Percentiles rank a stretch among this genome's conserved stretches.
These are phyloP conservation scores for Boletus eberwhitei DNA, from an alignment of 768 basidiomycete species.

Conservation along the genomic window DNA sequence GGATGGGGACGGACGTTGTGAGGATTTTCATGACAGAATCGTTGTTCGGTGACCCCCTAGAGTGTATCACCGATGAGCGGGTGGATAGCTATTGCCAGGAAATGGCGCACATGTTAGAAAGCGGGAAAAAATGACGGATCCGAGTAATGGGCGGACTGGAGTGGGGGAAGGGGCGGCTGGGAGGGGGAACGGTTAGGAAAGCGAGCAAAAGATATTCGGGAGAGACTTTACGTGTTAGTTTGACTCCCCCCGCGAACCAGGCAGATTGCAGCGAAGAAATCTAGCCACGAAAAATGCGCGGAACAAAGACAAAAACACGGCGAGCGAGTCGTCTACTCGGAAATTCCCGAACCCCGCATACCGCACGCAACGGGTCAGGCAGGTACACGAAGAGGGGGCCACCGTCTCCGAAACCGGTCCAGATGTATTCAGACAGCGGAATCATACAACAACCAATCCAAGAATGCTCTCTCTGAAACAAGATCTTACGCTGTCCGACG, in stretches of 20 bases:
- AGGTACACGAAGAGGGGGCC: neutral
- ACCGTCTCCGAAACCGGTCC: neutral
- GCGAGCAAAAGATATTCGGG: neutral
- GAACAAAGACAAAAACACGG: constrained; percentile 11
- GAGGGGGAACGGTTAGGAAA: constrained; percentile 1
- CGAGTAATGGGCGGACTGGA: neutral
- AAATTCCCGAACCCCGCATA: constrained; percentile 26
- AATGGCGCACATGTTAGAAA: constrained; percentile 20
- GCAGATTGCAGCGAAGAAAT: constrained; percentile 3
- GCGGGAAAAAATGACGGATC: neutral
- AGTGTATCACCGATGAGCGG: constrained; percentile 21
- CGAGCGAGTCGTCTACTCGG: constrained; percentile 20
- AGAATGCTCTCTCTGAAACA: constrained; percentile 1
- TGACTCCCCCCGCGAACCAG: constrained; percentile 13
- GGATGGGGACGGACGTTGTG: constrained; percentile 19
- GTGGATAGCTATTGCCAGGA: constrained; percentile 8
- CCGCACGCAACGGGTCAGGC: constrained; percentile 20
- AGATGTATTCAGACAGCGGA: constrained; percentile 3
- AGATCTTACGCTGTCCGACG: neutral
- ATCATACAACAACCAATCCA: constrained; percentile 7
- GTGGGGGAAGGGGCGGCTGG: constrained; percentile 1
- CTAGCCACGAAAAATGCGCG: constrained; percentile 18
- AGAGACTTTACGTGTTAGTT: constrained; percentile 12
- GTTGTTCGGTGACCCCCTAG: constrained; percentile 27
- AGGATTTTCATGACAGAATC: constrained; percentile 19